These are phyloP conservation scores for Globisporangium spinosum DNA, from an alignment of 352 stramenopile genomes.

Conservation along the genomic window DNA sequence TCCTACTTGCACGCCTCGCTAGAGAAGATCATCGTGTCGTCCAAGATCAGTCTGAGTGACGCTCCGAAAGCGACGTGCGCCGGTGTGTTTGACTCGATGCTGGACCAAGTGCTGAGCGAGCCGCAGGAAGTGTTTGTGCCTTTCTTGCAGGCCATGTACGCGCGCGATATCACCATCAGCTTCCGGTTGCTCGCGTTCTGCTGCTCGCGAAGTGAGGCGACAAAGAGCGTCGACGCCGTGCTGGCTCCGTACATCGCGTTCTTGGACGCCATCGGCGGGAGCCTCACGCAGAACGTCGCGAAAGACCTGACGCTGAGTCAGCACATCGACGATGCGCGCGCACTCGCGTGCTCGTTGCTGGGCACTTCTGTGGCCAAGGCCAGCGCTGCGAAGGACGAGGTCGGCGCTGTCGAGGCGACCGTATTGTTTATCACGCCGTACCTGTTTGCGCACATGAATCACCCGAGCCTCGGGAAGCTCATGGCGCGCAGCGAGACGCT, in stretches of 20 bases:
- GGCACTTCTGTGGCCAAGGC: constrained; percentile 28
- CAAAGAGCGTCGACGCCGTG: constrained; percentile 51
- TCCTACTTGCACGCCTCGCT: constrained; percentile 61
- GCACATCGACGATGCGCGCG: constrained; percentile 76
- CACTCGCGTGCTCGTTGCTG: constrained; percentile 56
- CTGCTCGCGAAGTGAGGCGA: constrained; percentile 41
- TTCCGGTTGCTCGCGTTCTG: constrained; percentile 77
- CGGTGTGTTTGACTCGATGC: constrained; percentile 71
- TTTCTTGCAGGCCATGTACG: constrained; percentile 79
- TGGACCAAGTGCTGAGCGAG: constrained; percentile 78
- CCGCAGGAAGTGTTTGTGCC: constrained; percentile 64
- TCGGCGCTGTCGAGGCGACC: constrained; percentile 59
- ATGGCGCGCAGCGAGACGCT: constrained; percentile 58
- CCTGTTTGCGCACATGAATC: constrained; percentile 63
- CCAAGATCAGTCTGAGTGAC: constrained; percentile 59
- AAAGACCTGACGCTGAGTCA: constrained; percentile 73
- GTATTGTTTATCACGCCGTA: constrained; percentile 61
- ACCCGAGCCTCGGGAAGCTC: constrained; percentile 57
- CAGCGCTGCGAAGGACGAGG: constrained; percentile 39
- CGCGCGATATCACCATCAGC: constrained; percentile 65
- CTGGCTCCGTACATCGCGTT: constrained; percentile 67
- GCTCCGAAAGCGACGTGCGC: constrained; percentile 60
- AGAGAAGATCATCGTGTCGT: constrained; percentile 75
- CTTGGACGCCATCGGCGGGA: constrained; percentile 48
- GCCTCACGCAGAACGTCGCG: constrained; percentile 42